phyloP scores from a whole-genome alignment of 2,329 filamentous ascomycete genomes.

The Penicillium glabrum region DNA sequence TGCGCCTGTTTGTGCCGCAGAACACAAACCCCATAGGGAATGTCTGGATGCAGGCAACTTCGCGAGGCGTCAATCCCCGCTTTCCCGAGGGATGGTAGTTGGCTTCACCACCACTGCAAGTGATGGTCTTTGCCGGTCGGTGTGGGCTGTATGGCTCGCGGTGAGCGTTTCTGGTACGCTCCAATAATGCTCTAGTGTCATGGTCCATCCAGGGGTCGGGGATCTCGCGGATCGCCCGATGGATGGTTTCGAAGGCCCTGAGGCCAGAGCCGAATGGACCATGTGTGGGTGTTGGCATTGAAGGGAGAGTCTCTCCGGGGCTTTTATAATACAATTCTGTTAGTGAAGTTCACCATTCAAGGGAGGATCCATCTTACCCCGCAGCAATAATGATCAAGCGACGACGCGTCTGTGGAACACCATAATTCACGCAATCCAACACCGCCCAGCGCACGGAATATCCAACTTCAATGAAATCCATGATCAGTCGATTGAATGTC shows the following conservation, averaged over 20 bases:
- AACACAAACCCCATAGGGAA: conserved; percentile 67
- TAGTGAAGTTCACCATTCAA: not conserved
- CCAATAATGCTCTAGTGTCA: conserved; percentile 31
- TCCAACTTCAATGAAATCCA: conserved; percentile 62
- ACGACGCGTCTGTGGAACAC: conserved; percentile 50
- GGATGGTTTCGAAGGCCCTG: conserved; percentile 41
- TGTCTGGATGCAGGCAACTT: conserved; percentile 68
- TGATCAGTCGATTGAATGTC: conserved; percentile 62
- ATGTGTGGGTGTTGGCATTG: conserved; percentile 65
- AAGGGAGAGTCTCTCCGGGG: conserved; percentile 69
- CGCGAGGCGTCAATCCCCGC: conserved; percentile 64
- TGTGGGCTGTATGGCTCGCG: conserved; percentile 49
- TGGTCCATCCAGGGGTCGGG: conserved; percentile 44
- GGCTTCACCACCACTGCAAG: conserved; percentile 58
- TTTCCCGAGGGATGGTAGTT: conserved; percentile 66
- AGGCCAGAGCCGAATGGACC: conserved; percentile 31
- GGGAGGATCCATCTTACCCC: conserved; percentile 41
- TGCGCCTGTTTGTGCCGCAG: conserved; percentile 39
- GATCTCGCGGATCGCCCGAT: conserved; percentile 42
- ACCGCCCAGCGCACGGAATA: conserved; percentile 72
- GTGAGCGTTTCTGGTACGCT: conserved; percentile 25
- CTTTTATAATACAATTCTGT: conserved; percentile 32
- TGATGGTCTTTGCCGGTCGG: conserved; percentile 60
- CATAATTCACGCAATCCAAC: conserved; percentile 51
- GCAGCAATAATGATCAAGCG: conserved; percentile 55